Conservation (phyloP, 176 grass and related monocot species). For the sorghum (Sorghum bicolor) region Sorghum_bicolor_NCBIv3 NC_012870.2:62759001-62759500, state of each 20-base stretch:
- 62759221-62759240: constrained; percentile 36
- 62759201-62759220: constrained; percentile 12
- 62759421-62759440: constrained; percentile 36
- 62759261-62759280: constrained; percentile 70
- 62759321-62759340: constrained; percentile 82
- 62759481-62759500: constrained; percentile 65
- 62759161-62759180: constrained; percentile 18
- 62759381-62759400: constrained; percentile 14
- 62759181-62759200: constrained; percentile 20
- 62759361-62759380: constrained; percentile 14
- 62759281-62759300: constrained; percentile 91
- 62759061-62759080: constrained; percentile 64
- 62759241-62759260: constrained; percentile 21
- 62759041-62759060: constrained; percentile 63
- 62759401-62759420: constrained; percentile 38
- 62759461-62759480: constrained; percentile 79
- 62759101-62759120: constrained; percentile 81
- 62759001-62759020: constrained; percentile 69
- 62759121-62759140: constrained; percentile 64
- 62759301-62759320: constrained; percentile 92
- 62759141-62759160: constrained; percentile 7
- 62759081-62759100: constrained; percentile 70
- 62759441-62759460: constrained; percentile 77
- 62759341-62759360: constrained; percentile 77
- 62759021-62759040: constrained; percentile 53